A percentile compares a stretch with the other conserved stretches of the same genome.
phyloP scores from a whole-genome alignment of 2,329 filamentous ascomycete species.

The Myrmaecium sp. region DNA sequence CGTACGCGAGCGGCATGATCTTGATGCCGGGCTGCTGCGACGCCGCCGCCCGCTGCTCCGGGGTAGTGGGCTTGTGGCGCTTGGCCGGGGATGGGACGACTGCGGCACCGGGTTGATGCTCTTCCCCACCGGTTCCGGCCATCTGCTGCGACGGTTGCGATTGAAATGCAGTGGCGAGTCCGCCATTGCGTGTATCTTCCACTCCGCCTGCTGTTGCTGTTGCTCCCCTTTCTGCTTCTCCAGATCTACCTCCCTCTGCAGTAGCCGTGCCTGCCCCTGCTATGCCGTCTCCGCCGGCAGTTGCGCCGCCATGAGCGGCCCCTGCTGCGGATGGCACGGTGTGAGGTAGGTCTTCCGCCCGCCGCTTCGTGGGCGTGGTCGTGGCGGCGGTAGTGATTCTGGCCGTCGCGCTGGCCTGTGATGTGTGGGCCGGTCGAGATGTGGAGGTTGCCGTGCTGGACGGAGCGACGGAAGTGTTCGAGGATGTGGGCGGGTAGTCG shows the following conservation, averaged over 20 bases:
- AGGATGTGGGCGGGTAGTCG: constrained; percentile 26
- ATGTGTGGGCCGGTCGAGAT: constrained; percentile 4
- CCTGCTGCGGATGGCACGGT: constrained; percentile 20
- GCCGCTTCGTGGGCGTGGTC: constrained; percentile 10
- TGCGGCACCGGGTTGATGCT: constrained; percentile 5
- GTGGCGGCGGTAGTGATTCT: neutral
- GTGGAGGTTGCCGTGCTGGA: constrained; percentile 3
- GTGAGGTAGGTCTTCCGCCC: constrained; percentile 11
- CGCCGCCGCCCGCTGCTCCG: constrained; percentile 2
- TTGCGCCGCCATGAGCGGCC: constrained; percentile 17
- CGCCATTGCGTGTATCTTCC: no score
- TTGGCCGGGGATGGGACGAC: constrained; percentile 14
- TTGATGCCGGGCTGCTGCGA: constrained; percentile 29
- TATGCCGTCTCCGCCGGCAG: constrained; percentile 8
- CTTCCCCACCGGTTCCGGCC: constrained; percentile 8
- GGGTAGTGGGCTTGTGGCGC: constrained; percentile 4
- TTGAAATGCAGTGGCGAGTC: no score
- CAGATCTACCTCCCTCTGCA: constrained; percentile 6
- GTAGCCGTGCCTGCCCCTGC: constrained; percentile 4
- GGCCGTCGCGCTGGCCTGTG: constrained; percentile 6
- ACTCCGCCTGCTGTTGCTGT: constrained; percentile 5
- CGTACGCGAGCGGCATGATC: constrained; percentile 57
- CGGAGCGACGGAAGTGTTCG: no score
- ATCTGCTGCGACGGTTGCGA: no score
- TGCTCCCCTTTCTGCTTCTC: constrained; percentile 5